These are phyloP conservation scores for Ceriops decandra DNA, from an alignment of 345 rosid genomes.

Conservation along the genomic window DNA sequence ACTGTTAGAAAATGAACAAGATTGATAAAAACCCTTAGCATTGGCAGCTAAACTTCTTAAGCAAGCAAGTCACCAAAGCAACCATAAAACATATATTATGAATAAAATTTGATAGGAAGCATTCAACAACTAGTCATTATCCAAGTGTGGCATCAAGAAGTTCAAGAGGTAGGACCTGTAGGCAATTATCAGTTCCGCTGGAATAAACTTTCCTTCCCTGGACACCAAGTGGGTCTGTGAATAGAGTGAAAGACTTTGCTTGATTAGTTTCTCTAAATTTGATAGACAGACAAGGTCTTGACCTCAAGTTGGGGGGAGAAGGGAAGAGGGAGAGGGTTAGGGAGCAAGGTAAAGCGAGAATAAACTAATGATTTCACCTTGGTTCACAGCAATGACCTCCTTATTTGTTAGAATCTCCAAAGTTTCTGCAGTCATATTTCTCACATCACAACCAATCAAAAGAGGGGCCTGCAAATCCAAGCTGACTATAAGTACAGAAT, in stretches of 20 bases:
- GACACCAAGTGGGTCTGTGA: constrained; percentile 87
- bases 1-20: no score
- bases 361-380: constrained; percentile 51
- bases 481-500: neutral
- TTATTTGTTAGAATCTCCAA: constrained; percentile 68
- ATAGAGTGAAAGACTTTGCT: constrained; percentile 20
- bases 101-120: neutral
- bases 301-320: no score
- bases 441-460: constrained; percentile 87
- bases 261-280: constrained; percentile 7
- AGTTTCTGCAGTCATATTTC: constrained; percentile 79
- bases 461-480: constrained; percentile 77
- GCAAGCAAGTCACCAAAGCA: no score
- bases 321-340: neutral
- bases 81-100: no score
- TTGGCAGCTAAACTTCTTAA: no score
- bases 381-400: constrained; percentile 89
- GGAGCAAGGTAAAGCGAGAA: neutral
- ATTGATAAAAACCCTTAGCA: no score
- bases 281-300: neutral
- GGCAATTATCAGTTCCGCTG: constrained; percentile 58
- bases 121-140: neutral
- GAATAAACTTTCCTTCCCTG: constrained; percentile 82
- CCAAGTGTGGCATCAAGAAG: neutral
- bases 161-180: constrained; percentile 44